Conservation (phyloP, 2,329 filamentous ascomycete species). For the Aspergillus clavatus region DNA sequence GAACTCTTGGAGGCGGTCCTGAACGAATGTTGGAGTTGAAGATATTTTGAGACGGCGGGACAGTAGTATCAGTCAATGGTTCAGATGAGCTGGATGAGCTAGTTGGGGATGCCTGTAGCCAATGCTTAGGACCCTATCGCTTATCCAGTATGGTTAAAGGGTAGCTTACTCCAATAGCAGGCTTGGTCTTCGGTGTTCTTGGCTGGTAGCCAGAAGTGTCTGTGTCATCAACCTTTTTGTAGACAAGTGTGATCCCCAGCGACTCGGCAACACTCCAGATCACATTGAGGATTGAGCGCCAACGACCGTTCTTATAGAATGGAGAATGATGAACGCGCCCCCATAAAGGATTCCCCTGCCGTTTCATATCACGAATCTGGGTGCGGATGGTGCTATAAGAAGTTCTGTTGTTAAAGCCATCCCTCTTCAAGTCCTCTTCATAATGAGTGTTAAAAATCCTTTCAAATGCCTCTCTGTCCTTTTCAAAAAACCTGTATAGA, state of each 20-base stretch:
- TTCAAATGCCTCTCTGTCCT: slow-evolving; percentile 5
- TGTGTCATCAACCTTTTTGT: slow-evolving; percentile 11
- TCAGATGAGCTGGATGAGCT: no score
- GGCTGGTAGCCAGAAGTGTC: slow-evolving; percentile 5
- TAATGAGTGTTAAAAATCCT: slow-evolving; percentile 27
- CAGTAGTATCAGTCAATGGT: no score
- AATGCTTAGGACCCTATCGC: no score
- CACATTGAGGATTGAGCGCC: slow-evolving; percentile 9
- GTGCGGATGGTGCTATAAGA: slow-evolving; percentile 8
- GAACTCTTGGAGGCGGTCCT: no score
- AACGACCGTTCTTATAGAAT: slow-evolving; percentile 14
- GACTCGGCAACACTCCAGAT: slow-evolving; percentile 12
- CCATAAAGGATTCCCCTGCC: slow-evolving; percentile 18
- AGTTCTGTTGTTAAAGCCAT: slow-evolving; percentile 15
- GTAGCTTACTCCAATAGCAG: no score
- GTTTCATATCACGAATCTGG: slow-evolving; percentile 22
- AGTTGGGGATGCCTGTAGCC: no score
- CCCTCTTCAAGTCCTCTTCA: slow-evolving; percentile 11
- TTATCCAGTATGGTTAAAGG: no score
- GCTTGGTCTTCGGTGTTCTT: no score
- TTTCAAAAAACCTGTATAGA: slow-evolving; percentile 21
- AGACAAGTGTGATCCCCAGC: slow-evolving; percentile 2
- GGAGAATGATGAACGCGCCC: slow-evolving; percentile 17
- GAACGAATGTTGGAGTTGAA: no score
- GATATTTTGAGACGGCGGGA: no score